Evolutionary conservation across 1,284 basidiomycete species (phyloP).

Genomic region (Irpex rosettiformis): DNA sequence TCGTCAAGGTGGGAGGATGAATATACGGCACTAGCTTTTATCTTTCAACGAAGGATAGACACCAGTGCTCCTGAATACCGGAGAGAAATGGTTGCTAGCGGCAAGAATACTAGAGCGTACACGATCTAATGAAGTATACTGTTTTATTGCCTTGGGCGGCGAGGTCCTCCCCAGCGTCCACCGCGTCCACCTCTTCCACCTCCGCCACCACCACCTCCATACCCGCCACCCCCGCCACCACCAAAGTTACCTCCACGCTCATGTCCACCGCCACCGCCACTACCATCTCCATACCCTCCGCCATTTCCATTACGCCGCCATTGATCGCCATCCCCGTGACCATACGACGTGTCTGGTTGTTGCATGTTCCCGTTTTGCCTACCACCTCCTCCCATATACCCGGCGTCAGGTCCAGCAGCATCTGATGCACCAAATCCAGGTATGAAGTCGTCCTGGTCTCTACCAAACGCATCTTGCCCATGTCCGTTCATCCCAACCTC

Average conservation of each 20-base stretch:
- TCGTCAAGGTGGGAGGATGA: too few species aligned
- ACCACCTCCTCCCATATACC: slow-evolving; percentile 29
- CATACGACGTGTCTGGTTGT: slow-evolving; percentile 40
- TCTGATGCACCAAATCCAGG: slow-evolving; percentile 24
- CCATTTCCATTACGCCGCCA: slow-evolving; percentile 20
- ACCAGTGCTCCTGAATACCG: neutral
- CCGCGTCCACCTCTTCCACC: slow-evolving; percentile 21
- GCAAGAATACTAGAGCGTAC: neutral
- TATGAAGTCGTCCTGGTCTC: slow-evolving; percentile 23
- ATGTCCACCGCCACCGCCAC: slow-evolving; percentile 24
- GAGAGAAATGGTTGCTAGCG: neutral
- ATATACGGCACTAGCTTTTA: too few species aligned
- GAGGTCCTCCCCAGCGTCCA: slow-evolving; percentile 21
- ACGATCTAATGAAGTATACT: neutral
- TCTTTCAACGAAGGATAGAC: too few species aligned
- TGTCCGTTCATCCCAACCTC: slow-evolving; percentile 1
- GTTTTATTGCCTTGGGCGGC: neutral
- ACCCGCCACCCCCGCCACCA: slow-evolving; percentile 23
- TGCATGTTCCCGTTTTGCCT: slow-evolving; percentile 35
- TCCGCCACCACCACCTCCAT: slow-evolving; percentile 20
- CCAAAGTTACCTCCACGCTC: slow-evolving; percentile 21
- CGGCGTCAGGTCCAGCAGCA: slow-evolving; percentile 16
- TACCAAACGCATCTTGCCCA: slow-evolving; percentile 5
- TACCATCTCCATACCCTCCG: slow-evolving; percentile 11
- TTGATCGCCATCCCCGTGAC: slow-evolving; percentile 20